Evolutionary conservation across 2,329 filamentous ascomycete species (phyloP).

Genomic region (Ophiostoma himal-ulmi): DNA sequence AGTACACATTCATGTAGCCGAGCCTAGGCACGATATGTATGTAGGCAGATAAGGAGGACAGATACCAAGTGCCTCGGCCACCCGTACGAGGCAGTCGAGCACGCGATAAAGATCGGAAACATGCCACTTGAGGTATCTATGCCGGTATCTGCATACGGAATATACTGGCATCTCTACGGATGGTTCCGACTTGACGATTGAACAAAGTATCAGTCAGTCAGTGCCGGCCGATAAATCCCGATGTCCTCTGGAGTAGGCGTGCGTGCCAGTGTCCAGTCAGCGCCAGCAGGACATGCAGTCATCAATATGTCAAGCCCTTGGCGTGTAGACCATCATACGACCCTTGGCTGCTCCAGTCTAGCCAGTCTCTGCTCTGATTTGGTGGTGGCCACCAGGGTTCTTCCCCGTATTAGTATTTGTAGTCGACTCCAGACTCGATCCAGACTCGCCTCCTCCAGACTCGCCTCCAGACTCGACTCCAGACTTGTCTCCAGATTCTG

Average conservation of each 20-base stretch:
- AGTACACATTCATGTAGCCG: neutral
- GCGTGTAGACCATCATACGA: neutral
- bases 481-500: neutral
- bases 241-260: neutral
- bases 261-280: neutral
- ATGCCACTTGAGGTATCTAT: neutral
- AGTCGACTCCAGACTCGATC: too few species aligned
- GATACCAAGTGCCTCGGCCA: neutral
- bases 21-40: neutral
- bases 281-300: neutral
- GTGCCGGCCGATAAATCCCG: neutral
- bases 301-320: neutral
- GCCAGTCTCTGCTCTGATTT: too few species aligned
- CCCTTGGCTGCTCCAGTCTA: too few species aligned
- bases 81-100: neutral
- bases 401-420: neutral
- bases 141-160: too few species aligned
- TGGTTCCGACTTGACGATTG: neutral
- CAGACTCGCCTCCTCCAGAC: neutral
- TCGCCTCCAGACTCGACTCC: neutral
- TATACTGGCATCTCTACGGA: neutral
- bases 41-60: too few species aligned
- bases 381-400: neutral
- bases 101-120: neutral
- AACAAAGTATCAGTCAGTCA: neutral